Base-by-base conservation (phyloP, 441 rosid genomes). In the Dalechampia spathulata region DNA sequence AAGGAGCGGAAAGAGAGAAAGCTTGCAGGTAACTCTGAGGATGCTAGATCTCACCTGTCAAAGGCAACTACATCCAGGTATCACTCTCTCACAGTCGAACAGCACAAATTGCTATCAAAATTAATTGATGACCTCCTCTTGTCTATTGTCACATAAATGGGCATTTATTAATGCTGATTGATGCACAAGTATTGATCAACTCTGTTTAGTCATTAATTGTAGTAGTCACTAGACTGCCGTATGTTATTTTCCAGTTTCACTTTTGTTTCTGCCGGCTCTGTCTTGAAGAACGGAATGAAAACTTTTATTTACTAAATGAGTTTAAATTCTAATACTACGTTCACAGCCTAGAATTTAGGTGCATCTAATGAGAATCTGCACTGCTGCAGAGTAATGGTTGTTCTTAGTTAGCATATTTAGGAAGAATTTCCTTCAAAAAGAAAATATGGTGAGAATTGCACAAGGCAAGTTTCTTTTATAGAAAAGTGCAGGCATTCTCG, bases 61-160 rank as follows among this genome's bases (percentile, higher is more conserved):
- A 79, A 72, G 65, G 93, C 90, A 46, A 78, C 97, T 56, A 83
- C 86, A 27, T 85, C 96, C 60, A 83, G 93, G 99, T 89, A 22
- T 55, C 57, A 37, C 57, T 57, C 50, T 40, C 2, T 1, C 20
- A 55, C 60, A 26, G 20, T 36, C 26, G 37, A 55, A 34, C 14
- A 16, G 58, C 16, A 20, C 1, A 12, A 39, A 25, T 50, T 11
- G 37, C 14, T 20, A 49, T 48, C 5, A 28, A 42, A 28, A 19
- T 13, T 6, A 51, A 42, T 28, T 21, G 43, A 38, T 50, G 50
- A 27, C 17, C 1, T 26, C 4, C 5, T 5, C 1, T 22, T 46
- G 15, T 42, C 1, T 7, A 16, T 42, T 3, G 12, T 23, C 26
- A 19, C 44, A 28, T 17, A 0, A 11, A 17, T 14, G 15, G 22